These are phyloP conservation scores for Parachaetomium inaequale DNA, from an alignment of 495 filamentous ascomycete species.

Conservation along the genomic window DNA sequence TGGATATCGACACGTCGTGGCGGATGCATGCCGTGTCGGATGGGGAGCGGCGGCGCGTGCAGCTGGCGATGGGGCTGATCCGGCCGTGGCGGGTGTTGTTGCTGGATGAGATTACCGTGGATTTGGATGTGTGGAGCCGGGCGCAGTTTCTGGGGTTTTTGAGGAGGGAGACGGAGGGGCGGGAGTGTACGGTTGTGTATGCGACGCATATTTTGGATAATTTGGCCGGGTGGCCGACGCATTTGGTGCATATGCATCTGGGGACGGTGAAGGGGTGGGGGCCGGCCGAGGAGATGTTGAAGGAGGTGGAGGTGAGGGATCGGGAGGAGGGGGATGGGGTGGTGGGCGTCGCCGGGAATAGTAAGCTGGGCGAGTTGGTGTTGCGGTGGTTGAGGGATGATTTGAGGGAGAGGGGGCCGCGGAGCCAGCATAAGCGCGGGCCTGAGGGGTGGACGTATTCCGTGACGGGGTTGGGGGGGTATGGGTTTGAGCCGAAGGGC, in stretches of 20 bases:
- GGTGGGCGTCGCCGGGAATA: slow-evolving; percentile 61
- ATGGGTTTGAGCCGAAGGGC: slow-evolving; percentile 66
- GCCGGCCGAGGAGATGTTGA: slow-evolving; percentile 51
- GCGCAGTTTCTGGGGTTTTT: slow-evolving; percentile 84
- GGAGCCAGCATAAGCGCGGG: slow-evolving; percentile 52
- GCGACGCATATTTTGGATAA: slow-evolving; percentile 97
- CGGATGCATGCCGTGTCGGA: slow-evolving; percentile 93
- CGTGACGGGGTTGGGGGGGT: slow-evolving; percentile 70
- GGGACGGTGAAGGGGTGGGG: slow-evolving; percentile 86
- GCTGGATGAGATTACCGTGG: slow-evolving; percentile 96
- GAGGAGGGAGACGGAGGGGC: slow-evolving; percentile 75
- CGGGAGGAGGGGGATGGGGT: slow-evolving; percentile 21
- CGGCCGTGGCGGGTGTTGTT: slow-evolving; percentile 89
- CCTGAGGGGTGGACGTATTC: slow-evolving; percentile 70
- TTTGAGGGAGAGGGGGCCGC: slow-evolving; percentile 72
- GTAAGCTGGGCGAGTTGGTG: slow-evolving; percentile 76
- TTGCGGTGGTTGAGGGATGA: slow-evolving; percentile 83
- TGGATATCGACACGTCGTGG: slow-evolving; percentile 91
- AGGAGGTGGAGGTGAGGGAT: slow-evolving; percentile 37
- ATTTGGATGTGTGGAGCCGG: slow-evolving; percentile 81
- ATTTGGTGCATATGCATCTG: slow-evolving; percentile 90
- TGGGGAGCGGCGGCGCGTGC: slow-evolving; percentile 85
- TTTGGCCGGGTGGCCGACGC: slow-evolving; percentile 85
- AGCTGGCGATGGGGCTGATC: slow-evolving; percentile 92
- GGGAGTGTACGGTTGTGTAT: slow-evolving; percentile 90